Conservation (phyloP, 495 filamentous ascomycete genomes). For the Hyaloscypha hepaticicola region DNA sequence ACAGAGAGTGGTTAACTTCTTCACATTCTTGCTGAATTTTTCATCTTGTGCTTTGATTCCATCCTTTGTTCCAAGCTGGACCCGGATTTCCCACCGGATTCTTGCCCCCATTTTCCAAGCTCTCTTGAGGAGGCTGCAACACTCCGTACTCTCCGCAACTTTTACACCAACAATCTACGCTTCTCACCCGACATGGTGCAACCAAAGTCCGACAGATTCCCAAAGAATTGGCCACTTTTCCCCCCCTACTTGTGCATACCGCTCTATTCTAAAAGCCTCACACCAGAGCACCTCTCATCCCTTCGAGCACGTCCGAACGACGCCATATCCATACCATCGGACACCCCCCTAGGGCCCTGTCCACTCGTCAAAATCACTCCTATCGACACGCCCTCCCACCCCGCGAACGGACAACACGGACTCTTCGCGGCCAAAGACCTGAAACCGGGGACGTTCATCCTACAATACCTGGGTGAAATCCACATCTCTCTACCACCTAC, state of each 20-base stretch:
- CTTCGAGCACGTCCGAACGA: constrained; percentile 38
- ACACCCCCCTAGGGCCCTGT: constrained; percentile 43
- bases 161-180: not conserved
- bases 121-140: no score
- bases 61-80: no score
- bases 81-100: no score
- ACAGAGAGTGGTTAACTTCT: no score
- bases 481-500: constrained; percentile 21
- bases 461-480: constrained; percentile 61
- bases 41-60: no score
- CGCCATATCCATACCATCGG: constrained; percentile 33
- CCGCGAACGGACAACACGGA: constrained; percentile 62
- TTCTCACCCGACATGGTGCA: constrained; percentile 3
- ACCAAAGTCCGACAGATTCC: constrained; percentile 22
- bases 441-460: constrained; percentile 53
- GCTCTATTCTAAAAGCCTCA: constrained; percentile 47
- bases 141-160: not conserved
- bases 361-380: constrained; percentile 50
- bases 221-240: constrained; percentile 57
- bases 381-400: constrained; percentile 55
- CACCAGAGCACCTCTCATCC: constrained; percentile 36
- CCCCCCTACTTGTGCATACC: constrained; percentile 53
- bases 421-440: constrained; percentile 63
- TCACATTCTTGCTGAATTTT: no score
- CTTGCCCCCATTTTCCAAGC: no score